Conservation (phyloP, 305 asterid genomes). For the Lippia alba region DNA sequence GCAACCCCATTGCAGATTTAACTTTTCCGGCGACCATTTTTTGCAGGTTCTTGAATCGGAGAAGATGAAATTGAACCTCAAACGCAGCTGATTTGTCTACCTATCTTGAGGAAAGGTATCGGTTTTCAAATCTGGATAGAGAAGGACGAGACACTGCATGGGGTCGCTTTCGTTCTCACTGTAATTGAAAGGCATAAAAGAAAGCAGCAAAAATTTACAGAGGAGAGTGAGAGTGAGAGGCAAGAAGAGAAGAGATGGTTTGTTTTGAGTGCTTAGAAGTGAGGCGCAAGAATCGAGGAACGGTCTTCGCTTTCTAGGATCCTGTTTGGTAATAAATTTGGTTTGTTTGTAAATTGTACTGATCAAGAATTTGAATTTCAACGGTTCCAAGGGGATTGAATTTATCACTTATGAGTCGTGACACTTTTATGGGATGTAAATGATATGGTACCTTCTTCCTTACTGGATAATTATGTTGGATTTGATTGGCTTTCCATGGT, state of each 20-base stretch:
- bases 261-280: background rate
- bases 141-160: constrained; percentile 37
- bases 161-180: constrained; percentile 39
- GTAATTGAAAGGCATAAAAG: constrained; percentile 16
- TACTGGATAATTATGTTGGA: too few relatives aligned
- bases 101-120: background rate
- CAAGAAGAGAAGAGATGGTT: constrained; percentile 5
- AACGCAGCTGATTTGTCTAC: background rate
- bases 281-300: constrained; percentile 40
- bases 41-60: constrained; percentile 12
- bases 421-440: too few relatives aligned
- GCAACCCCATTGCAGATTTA: constrained; percentile 74
- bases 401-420: too few relatives aligned
- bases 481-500: too few relatives aligned
- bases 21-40: constrained; percentile 92
- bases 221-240: background rate
- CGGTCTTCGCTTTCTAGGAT: constrained; percentile 50
- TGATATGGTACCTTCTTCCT: too few relatives aligned
- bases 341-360: background rate
- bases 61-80: background rate
- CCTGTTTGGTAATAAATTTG: constrained; percentile 25
- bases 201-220: background rate
- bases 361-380: constrained; percentile 33
- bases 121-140: constrained; percentile 36
- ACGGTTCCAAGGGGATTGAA: background rate